phyloP scores from a whole-genome alignment of 2,329 filamentous ascomycete genomes.

The Exserohilum rostratum region DNA sequence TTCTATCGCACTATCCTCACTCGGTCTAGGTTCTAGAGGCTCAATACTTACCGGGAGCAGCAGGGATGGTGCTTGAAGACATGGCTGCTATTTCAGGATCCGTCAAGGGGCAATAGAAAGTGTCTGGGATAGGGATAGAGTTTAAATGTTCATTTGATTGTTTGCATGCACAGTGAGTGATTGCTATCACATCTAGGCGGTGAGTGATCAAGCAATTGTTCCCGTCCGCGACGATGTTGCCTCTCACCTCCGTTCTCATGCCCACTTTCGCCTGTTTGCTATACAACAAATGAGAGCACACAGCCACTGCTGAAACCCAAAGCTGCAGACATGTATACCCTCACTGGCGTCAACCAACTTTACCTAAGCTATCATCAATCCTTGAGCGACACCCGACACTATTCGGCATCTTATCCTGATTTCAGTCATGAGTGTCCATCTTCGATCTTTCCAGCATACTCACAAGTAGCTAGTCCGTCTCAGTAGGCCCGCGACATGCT shows the following conservation, averaged over 20 bases:
- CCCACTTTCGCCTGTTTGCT: background rate
- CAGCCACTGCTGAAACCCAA: too few species aligned
- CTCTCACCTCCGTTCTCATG: background rate
- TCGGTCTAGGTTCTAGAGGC: background rate
- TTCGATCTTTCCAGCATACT: too few species aligned
- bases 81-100: background rate
- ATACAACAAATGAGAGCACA: background rate
- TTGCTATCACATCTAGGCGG: background rate
- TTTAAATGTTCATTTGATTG: background rate
- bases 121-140: background rate
- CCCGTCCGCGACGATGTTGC: too few species aligned
- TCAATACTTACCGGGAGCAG: constrained; percentile 4
- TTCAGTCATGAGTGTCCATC: too few species aligned
- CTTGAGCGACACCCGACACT: too few species aligned
- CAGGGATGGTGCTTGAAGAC: background rate
- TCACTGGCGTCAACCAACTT: too few species aligned
- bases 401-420: too few species aligned
- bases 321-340: too few species aligned
- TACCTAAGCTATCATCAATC: too few species aligned
- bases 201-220: background rate
- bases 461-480: too few species aligned
- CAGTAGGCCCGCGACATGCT: too few species aligned
- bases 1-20: background rate
- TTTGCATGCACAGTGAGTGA: background rate
- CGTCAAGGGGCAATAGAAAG: background rate